Base-by-base conservation (phyloP, 345 rosid species). In the Hibiscus trionum region DNA sequence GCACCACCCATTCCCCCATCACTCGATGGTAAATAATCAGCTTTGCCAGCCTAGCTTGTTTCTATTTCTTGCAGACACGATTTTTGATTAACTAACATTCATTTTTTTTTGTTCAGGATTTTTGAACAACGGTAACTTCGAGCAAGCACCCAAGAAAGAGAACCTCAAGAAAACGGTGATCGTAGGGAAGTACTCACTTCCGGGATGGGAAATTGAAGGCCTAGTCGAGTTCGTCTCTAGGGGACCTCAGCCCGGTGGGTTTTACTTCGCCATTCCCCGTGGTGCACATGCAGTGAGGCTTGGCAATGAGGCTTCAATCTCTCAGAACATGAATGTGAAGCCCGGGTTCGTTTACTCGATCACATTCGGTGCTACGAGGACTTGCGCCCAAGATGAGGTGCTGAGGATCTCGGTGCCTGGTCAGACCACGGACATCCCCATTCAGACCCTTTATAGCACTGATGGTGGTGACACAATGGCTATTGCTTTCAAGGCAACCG, bases 391-490 rank as follows among this genome's bases (percentile, higher is more conserved):
- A 31, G 95, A 88, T 21, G 97, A 93, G 76, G 88, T 82, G 62
- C 67, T 91, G 0, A 65, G 81, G 72, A 62, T 93, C 62, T 77
- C 85, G 0, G 91, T 86, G 10, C 83, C 84, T 0, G 87, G 87
- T 3, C 91, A 86, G 74, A 64, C 85, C 14, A 71, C 73, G 11
- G 92, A 89, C 53, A 83, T 91, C 0, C 77, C 93, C 1, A 76
- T 91, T 55, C 92, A 91, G 61, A 93, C 97, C 0, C 19, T 93
- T 27, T 93, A 82, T 17, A 93, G 96, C 80, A 82, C 83, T 16
- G 50, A 91, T n/a, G 97, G 93, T 1, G 96, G 97, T 0, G 98
- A 91, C 77, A 88, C 97, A 6, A 88, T 91, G 29, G 91, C 93
- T 5, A 74, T 87, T 84, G 96, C 93, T 15, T 93, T 91, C 60